These are phyloP conservation scores for Ambrosia trifida DNA, from an alignment of 129 eudicot species.

Conservation along the genomic window DNA sequence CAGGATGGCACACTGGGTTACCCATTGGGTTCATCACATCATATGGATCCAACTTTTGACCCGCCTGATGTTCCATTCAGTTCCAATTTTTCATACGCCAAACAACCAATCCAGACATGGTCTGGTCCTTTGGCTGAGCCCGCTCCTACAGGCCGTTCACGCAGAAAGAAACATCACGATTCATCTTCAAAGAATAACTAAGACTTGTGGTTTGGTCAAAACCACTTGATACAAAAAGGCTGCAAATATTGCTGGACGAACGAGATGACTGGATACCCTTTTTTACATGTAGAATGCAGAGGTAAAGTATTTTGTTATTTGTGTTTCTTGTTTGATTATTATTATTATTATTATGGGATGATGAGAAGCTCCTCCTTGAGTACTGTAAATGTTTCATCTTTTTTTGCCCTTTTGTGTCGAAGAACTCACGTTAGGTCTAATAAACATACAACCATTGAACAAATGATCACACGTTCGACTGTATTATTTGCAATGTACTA, in stretches of 20 bases:
- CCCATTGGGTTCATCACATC: conserved; percentile 81
- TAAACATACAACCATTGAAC: conserved; percentile 39
- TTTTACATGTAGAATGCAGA: conserved; percentile 43
- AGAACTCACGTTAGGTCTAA: conserved; percentile 36
- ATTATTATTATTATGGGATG: conserved; percentile 32
- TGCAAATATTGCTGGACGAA: conserved; percentile 29
- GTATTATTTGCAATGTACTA: conserved; percentile 23
- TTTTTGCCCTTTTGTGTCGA: conserved; percentile 31
- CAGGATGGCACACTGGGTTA: conserved; percentile 78
- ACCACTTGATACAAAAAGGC: conserved; percentile 19
- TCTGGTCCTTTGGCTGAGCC: conserved; percentile 89
- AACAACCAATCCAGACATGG: conserved; percentile 81
- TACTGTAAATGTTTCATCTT: conserved; percentile 47
- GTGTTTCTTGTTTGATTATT: conserved; percentile 29
- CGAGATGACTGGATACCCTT: conserved; percentile 38
- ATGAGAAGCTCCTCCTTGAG: conserved; percentile 32
- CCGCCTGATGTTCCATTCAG: conserved; percentile 71
- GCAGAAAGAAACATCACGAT: conserved; percentile 47
- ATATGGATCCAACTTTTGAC: conserved; percentile 63
- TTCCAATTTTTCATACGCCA: conserved; percentile 64
- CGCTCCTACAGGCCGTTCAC: conserved; percentile 50
- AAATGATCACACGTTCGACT: conserved; percentile 24
- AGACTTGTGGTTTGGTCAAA: conserved; percentile 26
- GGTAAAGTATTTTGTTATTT: conserved; percentile 45
- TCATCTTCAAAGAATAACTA: conserved; percentile 44